A percentile compares a stretch with the other conserved stretches of the same genome.
Evolutionary conservation across 1,139 yeast genomes (phyloP).

Genomic region (Pichia terricola): DNA sequence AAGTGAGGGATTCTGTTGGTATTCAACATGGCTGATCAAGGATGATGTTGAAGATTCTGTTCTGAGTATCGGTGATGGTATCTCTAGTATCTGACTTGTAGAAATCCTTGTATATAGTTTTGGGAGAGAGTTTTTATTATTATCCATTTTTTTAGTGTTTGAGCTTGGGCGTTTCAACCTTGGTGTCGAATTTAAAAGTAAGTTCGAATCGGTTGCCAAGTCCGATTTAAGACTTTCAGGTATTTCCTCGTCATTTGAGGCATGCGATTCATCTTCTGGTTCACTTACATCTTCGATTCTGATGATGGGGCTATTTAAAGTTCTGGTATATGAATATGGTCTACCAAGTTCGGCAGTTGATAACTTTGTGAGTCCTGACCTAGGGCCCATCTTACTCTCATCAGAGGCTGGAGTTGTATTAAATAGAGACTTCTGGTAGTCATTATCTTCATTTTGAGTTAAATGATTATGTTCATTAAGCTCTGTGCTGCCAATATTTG

Average conservation of each 20-base stretch:
- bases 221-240: not conserved
- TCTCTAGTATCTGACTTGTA: too few relatives aligned
- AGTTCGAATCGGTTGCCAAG: not conserved
- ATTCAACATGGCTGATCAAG: slow-evolving; percentile 9
- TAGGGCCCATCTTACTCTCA: not conserved
- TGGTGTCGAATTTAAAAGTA: not conserved
- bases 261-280: too few relatives aligned
- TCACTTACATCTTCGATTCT: not conserved
- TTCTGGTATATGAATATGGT: not conserved
- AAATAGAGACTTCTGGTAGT: not conserved
- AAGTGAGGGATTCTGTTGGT: slow-evolving; percentile 4
- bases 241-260: not conserved
- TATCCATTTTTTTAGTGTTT: not conserved
- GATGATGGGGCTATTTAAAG: not conserved
- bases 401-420: not conserved
- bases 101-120: too few relatives aligned
- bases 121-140: not conserved
- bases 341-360: not conserved
- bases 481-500: not conserved
- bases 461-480: too few relatives aligned
- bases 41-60: not conserved
- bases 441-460: too few relatives aligned
- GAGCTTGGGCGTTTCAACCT: not conserved
- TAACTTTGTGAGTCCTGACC: not conserved
- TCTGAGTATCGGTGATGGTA: not conserved